Evolutionary conservation across 768 basidiomycete species (phyloP).

Genomic region (Boletus coccyginus): DNA sequence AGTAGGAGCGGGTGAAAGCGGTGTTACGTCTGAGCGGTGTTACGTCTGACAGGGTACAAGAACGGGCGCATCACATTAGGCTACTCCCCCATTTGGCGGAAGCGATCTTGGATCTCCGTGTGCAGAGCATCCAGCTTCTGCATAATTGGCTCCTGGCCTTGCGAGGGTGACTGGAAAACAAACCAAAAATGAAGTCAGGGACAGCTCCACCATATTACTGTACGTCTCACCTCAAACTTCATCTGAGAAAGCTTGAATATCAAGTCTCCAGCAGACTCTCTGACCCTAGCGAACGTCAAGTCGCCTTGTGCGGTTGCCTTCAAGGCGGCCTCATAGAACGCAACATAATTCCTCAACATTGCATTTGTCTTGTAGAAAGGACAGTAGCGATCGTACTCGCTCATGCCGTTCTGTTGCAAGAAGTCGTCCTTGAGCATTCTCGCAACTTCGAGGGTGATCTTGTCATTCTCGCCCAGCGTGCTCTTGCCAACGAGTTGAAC

Average conservation of each 20-base stretch:
- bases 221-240: constrained; percentile 86
- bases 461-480: constrained; percentile 94
- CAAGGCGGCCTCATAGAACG: constrained; percentile 89
- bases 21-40: constrained; percentile 25
- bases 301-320: constrained; percentile 82
- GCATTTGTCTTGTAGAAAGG: constrained; percentile 98
- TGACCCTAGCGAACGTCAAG: constrained; percentile 82
- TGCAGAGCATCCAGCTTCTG: constrained; percentile 79
- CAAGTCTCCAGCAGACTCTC: constrained; percentile 80
- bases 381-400: constrained; percentile 94
- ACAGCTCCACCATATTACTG: not conserved
- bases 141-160: constrained; percentile 82
- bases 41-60: constrained; percentile 23
- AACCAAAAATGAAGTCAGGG: constrained; percentile 10
- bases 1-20: not conserved
- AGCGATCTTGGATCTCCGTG: constrained; percentile 88
- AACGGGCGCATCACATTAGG: constrained; percentile 5
- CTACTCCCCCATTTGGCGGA: constrained; percentile 82
- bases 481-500: constrained; percentile 99
- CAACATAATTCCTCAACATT: constrained; percentile 94
- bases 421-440: constrained; percentile 97
- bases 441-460: constrained; percentile 97
- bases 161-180: constrained; percentile 72
- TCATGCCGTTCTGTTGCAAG: constrained; percentile 98
- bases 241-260: constrained; percentile 99